Conservation (phyloP, 1,284 basidiomycete species). For the Ceratorhiza oryzae-sativae region DNA sequence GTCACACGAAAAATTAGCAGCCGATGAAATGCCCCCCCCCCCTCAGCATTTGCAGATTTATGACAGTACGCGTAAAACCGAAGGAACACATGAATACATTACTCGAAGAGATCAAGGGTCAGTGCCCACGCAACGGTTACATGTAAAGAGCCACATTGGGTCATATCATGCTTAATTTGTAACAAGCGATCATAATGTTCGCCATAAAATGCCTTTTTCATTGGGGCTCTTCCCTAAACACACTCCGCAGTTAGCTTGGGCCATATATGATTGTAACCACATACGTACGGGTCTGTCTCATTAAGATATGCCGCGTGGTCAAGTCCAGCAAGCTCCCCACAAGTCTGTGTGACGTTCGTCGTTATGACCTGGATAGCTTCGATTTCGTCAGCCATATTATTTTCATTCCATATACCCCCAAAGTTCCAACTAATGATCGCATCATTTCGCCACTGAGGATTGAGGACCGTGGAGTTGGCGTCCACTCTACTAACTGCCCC, state of each 20-base stretch:
- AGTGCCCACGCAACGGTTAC: slow-evolving; percentile 20
- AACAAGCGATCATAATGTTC: slow-evolving; percentile 7
- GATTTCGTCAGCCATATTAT: slow-evolving; percentile 47
- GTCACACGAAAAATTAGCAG: no score
- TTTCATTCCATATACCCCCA: slow-evolving; percentile 50
- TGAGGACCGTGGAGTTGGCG: slow-evolving; percentile 53
- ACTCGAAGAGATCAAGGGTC: not conserved
- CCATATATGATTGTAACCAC: not conserved
- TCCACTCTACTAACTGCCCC: slow-evolving; percentile 52
- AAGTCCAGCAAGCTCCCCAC: slow-evolving; percentile 46
- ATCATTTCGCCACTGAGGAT: slow-evolving; percentile 55
- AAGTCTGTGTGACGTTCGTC: slow-evolving; percentile 46
- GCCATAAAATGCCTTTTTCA: slow-evolving; percentile 28
- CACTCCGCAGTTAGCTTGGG: no score
- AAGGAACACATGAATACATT: no score
- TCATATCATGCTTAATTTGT: slow-evolving; percentile 7
- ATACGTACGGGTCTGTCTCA: slow-evolving; percentile 53
- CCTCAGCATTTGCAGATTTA: no score
- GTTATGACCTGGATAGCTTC: slow-evolving; percentile 45
- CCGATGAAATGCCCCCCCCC: no score
- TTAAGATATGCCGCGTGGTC: slow-evolving; percentile 55
- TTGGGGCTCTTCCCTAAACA: not conserved
- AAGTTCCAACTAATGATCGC: slow-evolving; percentile 49
- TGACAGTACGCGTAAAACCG: no score
- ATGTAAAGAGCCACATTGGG: slow-evolving; percentile 13